These are phyloP conservation scores for Panicum miliaceum DNA, from an alignment of 176 grass and related monocot species.

Conservation along the genomic window DNA sequence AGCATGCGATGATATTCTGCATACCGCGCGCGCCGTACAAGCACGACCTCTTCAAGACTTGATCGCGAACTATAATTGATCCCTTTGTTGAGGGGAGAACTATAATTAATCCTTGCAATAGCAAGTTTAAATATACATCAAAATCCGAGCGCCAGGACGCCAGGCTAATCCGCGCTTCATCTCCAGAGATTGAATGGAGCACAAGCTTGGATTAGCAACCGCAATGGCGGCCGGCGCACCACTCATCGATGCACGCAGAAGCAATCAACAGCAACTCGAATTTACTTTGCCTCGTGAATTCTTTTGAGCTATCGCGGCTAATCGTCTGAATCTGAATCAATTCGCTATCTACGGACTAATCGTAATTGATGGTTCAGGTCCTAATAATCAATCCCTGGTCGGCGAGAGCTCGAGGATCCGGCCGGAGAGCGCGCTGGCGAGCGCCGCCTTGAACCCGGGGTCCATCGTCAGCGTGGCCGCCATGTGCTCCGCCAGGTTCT, in stretches of 20 bases:
- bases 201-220: background rate
- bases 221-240: background rate
- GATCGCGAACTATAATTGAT: no score
- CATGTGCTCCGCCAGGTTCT: conserved; percentile 79
- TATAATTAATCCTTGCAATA: background rate
- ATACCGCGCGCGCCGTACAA: background rate
- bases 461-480: conserved; percentile 69
- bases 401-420: conserved; percentile 62
- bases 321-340: conserved; percentile 11
- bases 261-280: background rate
- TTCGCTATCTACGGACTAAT: conserved; percentile 16
- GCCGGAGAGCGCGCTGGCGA: conserved; percentile 76
- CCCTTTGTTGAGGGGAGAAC: no score
- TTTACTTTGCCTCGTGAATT: background rate
- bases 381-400: background rate
- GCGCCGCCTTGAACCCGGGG: conserved; percentile 74
- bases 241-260: background rate
- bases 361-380: background rate
- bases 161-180: background rate
- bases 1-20: background rate
- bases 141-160: background rate
- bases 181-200: background rate
- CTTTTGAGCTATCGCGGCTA: background rate
- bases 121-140: background rate
- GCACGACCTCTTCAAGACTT: background rate